These are phyloP conservation scores for Mortierella sp. DNA, from an alignment of 371 early-diverging fungal species.

Conservation along the genomic window DNA sequence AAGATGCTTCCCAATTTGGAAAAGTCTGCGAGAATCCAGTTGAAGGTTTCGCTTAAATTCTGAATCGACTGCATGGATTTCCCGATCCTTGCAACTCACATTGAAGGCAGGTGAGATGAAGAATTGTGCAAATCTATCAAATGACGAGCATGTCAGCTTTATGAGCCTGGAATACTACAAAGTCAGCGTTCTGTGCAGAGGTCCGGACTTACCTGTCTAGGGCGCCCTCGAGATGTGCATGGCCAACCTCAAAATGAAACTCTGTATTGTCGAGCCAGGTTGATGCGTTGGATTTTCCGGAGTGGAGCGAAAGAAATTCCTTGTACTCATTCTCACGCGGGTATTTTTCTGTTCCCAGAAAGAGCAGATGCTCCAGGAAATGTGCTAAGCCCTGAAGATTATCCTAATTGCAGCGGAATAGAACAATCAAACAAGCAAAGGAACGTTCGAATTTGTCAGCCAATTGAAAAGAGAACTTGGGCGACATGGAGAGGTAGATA, in stretches of 20 bases:
- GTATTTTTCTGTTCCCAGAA: conserved; percentile 87
- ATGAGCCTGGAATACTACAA: not conserved
- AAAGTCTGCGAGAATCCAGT: conserved; percentile 83
- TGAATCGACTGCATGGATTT: conserved; percentile 93
- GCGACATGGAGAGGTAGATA: no score
- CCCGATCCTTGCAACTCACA: conserved; percentile 88
- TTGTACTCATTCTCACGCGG: conserved; percentile 94
- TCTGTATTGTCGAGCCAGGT: conserved; percentile 88
- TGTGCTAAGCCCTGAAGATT: conserved; percentile 96
- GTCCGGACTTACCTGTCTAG: conserved; percentile 76
- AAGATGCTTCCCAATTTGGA: conserved; percentile 84
- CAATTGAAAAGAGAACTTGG: not conserved
- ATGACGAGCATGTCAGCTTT: not conserved
- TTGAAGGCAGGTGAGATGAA: conserved; percentile 90
- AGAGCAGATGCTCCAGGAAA: conserved; percentile 98
- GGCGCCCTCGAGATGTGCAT: conserved; percentile 88
- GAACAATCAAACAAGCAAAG: not conserved
- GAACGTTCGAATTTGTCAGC: not conserved
- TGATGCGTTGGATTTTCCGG: conserved; percentile 96
- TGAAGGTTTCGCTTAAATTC: conserved; percentile 94
- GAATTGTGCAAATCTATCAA: conserved; percentile 87
- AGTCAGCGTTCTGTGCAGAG: not conserved
- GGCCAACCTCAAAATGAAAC: conserved; percentile 93
- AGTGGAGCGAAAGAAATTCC: conserved; percentile 86
- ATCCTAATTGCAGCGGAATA: conserved; percentile 30